Base-by-base conservation (phyloP, 805 yeast genomes). In the Lipomyces kockii region DNA sequence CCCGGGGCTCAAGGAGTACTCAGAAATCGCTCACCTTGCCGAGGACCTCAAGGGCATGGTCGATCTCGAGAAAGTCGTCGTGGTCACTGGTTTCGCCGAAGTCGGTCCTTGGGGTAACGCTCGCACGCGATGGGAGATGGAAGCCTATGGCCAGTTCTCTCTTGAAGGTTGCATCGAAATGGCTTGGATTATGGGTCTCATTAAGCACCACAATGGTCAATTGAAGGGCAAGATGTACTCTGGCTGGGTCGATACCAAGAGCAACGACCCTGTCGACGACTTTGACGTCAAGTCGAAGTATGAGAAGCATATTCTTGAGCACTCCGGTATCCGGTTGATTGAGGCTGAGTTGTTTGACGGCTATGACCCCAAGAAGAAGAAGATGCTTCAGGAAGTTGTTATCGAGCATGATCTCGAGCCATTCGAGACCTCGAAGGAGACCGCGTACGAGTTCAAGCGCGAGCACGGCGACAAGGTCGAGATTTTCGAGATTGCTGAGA, bases 121-220 rank as follows among this genome's bases (percentile, higher is more conserved):
- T 51, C 90, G 98, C 86, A 95, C 99, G 65, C 88, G 99, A 85
- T 95, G 99, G 99, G 98, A 95, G 82, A 95, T 95, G 97, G 99
- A 95, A 83, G 91, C 98, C 58, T 74, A 80, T 69, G 99, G 99
- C 76, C 92, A 90, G 78, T 95, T 95, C 82, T 93, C 98, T 9
- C 83, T 95, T 75, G 99, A 95, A 82, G 99, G 99, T 77, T 90
- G 97, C 77, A 89, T 95, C 78, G 99, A 95, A 83, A 93, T 95
- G 97, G 98, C 99, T 60, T 95, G 98, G 98, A 93, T 95, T 75
- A 95, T 95, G 98, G 98, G 98, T 74, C 86, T 90, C 78, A 93
- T 95, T 83, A 92, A 91, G 82, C 95, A 95, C 83, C 95, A 91
- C 83, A 91, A 91, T 74, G 98, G 97, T 82, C 84, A 84, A 78